Conservation (phyloP, 345 rosid species). For the Syzygium jambos region DNA sequence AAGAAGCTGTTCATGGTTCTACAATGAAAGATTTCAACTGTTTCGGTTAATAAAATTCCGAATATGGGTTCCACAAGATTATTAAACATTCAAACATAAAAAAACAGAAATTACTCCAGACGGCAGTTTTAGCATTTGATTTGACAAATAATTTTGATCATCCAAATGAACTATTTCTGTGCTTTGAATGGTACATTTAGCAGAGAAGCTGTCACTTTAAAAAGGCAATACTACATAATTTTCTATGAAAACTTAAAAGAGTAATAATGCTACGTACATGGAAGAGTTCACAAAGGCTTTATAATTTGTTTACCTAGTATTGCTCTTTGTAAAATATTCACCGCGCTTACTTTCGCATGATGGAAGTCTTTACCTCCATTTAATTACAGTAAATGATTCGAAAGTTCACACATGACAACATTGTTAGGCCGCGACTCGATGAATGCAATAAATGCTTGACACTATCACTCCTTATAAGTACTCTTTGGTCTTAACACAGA, state of each 20-base stretch:
- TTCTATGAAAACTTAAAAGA: neutral
- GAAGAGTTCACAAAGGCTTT: neutral
- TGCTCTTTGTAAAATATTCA: neutral
- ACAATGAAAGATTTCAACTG: neutral
- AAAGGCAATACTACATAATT: neutral
- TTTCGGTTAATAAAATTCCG: neutral
- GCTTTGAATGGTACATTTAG: neutral
- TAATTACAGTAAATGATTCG: too few relatives aligned
- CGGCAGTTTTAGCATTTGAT: neutral
- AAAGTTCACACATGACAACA: neutral
- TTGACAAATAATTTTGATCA: neutral
- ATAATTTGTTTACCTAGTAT: neutral
- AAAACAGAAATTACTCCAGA: neutral
- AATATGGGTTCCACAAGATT: neutral
- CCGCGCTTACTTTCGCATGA: neutral
- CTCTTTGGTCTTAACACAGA: neutral
- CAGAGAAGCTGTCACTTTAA: neutral
- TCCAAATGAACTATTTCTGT: neutral
- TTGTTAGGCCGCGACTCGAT: neutral
- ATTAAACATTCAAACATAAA: neutral
- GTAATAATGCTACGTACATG: neutral
- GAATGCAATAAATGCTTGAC: too few relatives aligned
- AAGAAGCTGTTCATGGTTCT: too few relatives aligned
- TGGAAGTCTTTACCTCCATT: neutral
- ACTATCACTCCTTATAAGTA: neutral